Base-by-base conservation (phyloP, 1,284 basidiomycete genomes). In the Cryptococcus depauperatus region DNA sequence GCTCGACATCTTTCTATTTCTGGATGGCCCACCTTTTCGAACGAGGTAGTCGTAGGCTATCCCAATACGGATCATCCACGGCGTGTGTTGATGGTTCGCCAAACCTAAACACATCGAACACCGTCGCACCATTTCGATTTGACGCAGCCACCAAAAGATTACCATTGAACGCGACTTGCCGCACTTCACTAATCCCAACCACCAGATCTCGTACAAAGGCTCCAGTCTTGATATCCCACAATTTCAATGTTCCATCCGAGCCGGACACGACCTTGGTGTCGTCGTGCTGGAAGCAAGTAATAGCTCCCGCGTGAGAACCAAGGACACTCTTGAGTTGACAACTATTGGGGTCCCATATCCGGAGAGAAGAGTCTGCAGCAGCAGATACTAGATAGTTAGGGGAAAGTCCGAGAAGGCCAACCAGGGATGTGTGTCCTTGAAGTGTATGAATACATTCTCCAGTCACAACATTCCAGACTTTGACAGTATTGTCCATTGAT, bases 201-300 rank as follows among this genome's bases (percentile, higher is more conserved):
- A 95, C 75, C 50, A 96, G 74, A 68, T 95, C 91, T 33, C 87
- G 77, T 16, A 88, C 81, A 43, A 86, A 81, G 0, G 77, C 77
- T 22, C 91, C 90, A 47, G 89, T 85, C 37, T 81, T 75, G 49
- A 92, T 79, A 65, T 95, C 85, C 92, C 92, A 96, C 79, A 95
- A 85, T 75, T 95, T 95, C 55, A 96, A 75, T 34, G 86, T 89
- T n/a, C 91, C 92, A 59, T 95, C 91, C 9, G 84, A 86, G 6
- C 92, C 91, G 56, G 83, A 87, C 35, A 96, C 77, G 41, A 96
- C 87, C 66, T 93, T 93, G 75, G 87, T 86, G 64, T 95, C 91
- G 64, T 95, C 91, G 60, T 95, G 91, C 70, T 91, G 86, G 78
- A 95, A 95, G 70, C 91, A 96, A 6, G 91, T 95, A 59, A 96